A percentile compares a stretch with the other conserved stretches of the same genome.
Evolutionary conservation across 257 asterid species (phyloP).

Genomic region (Anisodus tanguticus): DNA sequence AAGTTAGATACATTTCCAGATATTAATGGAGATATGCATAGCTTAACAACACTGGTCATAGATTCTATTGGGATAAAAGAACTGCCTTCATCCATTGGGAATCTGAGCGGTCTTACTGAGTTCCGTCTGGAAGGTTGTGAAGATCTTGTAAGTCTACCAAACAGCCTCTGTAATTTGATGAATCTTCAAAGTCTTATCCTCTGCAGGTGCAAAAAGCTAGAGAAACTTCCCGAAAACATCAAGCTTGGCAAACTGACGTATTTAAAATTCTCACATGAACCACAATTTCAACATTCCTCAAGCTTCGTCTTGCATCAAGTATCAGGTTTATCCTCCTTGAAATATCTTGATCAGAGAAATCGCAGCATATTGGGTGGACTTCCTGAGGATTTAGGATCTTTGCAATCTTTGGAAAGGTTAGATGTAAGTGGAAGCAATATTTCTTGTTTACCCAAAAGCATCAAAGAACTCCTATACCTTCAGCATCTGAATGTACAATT

Average conservation of each 20-base stretch:
- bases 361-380: not conserved
- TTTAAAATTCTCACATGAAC: not conserved
- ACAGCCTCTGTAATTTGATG: not conserved
- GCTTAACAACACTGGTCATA: not conserved
- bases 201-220: not conserved
- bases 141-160: too few species aligned
- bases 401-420: not conserved
- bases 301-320: not conserved
- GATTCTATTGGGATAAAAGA: not conserved
- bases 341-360: not conserved
- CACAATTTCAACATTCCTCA: not conserved
- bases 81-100: too few species aligned
- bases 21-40: not conserved
- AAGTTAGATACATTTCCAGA: constrained; percentile 2
- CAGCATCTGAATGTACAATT: too few species aligned
- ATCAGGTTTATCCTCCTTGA: not conserved
- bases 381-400: not conserved
- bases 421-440: not conserved
- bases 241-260: not conserved
- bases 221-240: not conserved
- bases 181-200: not conserved
- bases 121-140: too few species aligned
- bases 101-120: too few species aligned
- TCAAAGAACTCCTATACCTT: not conserved
- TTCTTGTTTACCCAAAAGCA: constrained; percentile 15